Evolutionary conservation across 495 filamentous ascomycete species (phyloP).

Genomic region (Neohortaea acidophila): DNA sequence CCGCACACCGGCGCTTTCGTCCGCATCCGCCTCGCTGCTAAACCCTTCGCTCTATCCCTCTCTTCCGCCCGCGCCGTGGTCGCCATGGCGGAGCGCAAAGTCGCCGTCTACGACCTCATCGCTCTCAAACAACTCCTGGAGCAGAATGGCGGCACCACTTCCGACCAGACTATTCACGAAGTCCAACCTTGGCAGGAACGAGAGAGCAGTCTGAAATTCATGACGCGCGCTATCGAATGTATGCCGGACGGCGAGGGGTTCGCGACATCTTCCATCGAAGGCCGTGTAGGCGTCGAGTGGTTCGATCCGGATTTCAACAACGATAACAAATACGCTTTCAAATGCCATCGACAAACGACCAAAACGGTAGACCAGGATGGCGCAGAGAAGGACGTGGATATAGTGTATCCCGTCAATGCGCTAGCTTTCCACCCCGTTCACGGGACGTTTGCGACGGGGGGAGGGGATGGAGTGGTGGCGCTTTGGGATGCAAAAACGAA

Average conservation of each 20-base stretch:
- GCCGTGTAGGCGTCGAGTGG: constrained; percentile 90
- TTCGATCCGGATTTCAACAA: constrained; percentile 82
- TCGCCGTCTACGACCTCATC: constrained; percentile 84
- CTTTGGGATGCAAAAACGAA: constrained; percentile 92
- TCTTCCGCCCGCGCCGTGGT: constrained; percentile 75
- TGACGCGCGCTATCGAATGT: constrained; percentile 83
- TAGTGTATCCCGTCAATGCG: constrained; percentile 91
- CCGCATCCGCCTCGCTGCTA: constrained; percentile 55
- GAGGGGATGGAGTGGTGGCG: constrained; percentile 86
- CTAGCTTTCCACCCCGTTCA: constrained; percentile 81
- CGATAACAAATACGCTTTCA: constrained; percentile 92
- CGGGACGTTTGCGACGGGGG: constrained; percentile 85
- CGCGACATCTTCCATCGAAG: constrained; percentile 77
- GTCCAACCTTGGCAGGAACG: constrained; percentile 75
- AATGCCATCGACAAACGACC: constrained; percentile 66
- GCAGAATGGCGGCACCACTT: constrained; percentile 27
- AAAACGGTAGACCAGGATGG: constrained; percentile 20
- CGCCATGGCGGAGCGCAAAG: constrained; percentile 80
- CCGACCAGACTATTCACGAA: constrained; percentile 26
- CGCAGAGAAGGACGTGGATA: constrained; percentile 51
- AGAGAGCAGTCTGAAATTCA: constrained; percentile 87
- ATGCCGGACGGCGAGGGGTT: constrained; percentile 94
- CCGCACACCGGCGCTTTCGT: constrained; percentile 34
- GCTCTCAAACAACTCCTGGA: constrained; percentile 41
- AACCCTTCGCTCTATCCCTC: constrained; percentile 74